Conservation (phyloP, 768 basidiomycete species). For the Tulasnella sp. region DNA sequence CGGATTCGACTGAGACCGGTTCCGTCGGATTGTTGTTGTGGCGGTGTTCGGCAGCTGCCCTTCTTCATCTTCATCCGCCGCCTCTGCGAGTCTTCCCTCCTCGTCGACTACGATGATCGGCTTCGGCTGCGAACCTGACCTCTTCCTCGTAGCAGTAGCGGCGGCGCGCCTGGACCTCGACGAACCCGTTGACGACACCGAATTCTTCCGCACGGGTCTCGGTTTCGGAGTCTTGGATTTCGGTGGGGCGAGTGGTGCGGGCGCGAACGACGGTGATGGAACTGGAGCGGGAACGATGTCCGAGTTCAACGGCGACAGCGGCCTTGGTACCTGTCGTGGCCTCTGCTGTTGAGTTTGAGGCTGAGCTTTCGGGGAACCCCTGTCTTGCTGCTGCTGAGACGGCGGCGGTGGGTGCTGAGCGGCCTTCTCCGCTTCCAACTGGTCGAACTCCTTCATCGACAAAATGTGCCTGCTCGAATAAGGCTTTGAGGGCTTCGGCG, state of each 20-base stretch:
- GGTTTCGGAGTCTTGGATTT: background rate
- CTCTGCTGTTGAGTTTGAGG: too few relatives aligned
- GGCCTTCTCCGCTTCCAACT: background rate
- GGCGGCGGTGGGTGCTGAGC: background rate
- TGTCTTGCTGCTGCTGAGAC: background rate
- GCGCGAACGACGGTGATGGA: background rate
- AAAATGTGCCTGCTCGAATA: background rate
- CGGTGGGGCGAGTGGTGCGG: background rate
- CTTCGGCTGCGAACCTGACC: background rate
- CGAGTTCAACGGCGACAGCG: background rate
- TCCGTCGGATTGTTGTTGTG: background rate
- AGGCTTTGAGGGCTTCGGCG: background rate
- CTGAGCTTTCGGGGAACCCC: background rate
- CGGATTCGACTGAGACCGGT: background rate
- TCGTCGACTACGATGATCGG: background rate
- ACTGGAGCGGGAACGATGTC: background rate
- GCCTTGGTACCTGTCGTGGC: background rate
- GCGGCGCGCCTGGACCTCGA: background rate
- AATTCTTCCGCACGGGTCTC: background rate
- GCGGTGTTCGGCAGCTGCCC: background rate
- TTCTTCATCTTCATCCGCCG: background rate
- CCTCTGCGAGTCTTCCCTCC: background rate
- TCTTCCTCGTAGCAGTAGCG: background rate
- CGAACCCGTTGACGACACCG: background rate
- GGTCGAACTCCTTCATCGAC: constrained; percentile 7